These are phyloP conservation scores for Aspergillus pseudoviridinutans DNA, from an alignment of 2,329 filamentous ascomycete species.

Conservation along the genomic window DNA sequence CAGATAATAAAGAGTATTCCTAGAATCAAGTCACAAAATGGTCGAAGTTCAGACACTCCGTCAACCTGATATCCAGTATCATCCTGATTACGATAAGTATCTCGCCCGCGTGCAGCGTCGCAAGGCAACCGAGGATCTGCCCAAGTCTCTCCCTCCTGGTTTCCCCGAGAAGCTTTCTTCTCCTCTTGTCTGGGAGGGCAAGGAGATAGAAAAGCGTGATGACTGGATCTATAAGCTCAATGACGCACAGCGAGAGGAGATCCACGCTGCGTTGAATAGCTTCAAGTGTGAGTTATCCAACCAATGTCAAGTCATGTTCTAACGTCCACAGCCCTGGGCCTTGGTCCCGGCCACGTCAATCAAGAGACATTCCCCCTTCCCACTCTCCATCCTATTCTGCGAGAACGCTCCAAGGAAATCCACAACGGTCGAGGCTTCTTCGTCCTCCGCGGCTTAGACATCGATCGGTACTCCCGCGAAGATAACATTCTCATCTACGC, in stretches of 20 bases:
- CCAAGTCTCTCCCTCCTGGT: slow-evolving; percentile 32
- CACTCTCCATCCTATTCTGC: slow-evolving; percentile 29
- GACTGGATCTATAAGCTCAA: slow-evolving; percentile 42
- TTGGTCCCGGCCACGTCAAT: slow-evolving; percentile 38
- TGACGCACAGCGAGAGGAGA: slow-evolving; percentile 38
- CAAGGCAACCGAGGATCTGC: slow-evolving; percentile 16
- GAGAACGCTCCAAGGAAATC: slow-evolving; percentile 33
- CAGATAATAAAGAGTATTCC: not conserved
- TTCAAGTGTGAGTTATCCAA: slow-evolving; percentile 35
- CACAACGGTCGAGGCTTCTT: slow-evolving; percentile 44
- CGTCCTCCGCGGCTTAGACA: slow-evolving; percentile 41
- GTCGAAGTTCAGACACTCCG: not conserved
- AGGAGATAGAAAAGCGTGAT: slow-evolving; percentile 32
- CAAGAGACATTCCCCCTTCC: slow-evolving; percentile 45
- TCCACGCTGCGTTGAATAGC: slow-evolving; percentile 39
- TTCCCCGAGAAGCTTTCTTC: slow-evolving; percentile 42
- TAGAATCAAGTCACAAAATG: not conserved
- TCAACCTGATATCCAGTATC: slow-evolving; percentile 31
- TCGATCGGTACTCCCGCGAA: slow-evolving; percentile 33
- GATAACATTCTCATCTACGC: slow-evolving; percentile 42
- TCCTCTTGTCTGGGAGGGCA: slow-evolving; percentile 47
- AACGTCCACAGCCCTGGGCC: slow-evolving; percentile 23
- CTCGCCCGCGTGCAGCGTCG: slow-evolving; percentile 18
- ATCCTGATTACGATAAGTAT: slow-evolving; percentile 25
- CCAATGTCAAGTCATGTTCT: slow-evolving; percentile 1